A percentile compares a stretch with the other conserved stretches of the same genome.
phyloP scores from a whole-genome alignment of 805 yeast genomes.

The Maudiozyma pseudohumilis region DNA sequence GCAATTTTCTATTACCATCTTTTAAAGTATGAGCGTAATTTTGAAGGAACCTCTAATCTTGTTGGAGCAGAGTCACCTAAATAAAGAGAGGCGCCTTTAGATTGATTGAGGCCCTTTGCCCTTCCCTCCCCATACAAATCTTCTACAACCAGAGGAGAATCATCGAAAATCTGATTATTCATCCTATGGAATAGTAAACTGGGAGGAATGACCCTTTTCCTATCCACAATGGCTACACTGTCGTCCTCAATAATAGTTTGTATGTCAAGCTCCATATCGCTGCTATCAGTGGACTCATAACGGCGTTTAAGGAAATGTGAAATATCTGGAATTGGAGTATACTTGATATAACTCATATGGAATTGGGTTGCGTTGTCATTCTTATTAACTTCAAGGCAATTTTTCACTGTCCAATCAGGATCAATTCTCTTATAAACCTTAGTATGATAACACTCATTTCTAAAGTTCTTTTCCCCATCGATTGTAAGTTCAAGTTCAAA shows the following conservation, averaged over 20 bases:
- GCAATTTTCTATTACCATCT: too few relatives aligned
- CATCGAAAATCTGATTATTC: conserved; percentile 14
- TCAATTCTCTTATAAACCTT: conserved; percentile 18
- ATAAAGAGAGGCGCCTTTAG: background rate
- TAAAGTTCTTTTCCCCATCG: conserved; percentile 16
- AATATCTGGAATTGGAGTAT: conserved; percentile 7
- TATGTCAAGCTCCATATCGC: conserved; percentile 8
- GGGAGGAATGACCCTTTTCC: conserved; percentile 10
- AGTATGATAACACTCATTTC: conserved; percentile 22
- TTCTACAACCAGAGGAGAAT: conserved; percentile 8
- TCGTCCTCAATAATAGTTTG: conserved; percentile 10
- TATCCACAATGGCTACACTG: too few relatives aligned
- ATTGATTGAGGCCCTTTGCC: too few relatives aligned
- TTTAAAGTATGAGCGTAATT: too few relatives aligned
- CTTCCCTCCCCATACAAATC: conserved; percentile 6
- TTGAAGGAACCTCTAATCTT: too few relatives aligned
- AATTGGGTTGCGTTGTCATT: conserved; percentile 4
- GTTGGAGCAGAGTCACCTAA: too few relatives aligned
- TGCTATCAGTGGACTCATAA: background rate
- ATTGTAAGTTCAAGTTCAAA: conserved; percentile 27
- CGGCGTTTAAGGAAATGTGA: background rate
- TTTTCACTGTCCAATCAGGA: conserved; percentile 15
- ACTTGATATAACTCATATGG: conserved; percentile 8
- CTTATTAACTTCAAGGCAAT: conserved; percentile 5
- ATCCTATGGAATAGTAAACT: conserved; percentile 13